These are phyloP conservation scores for Penicillium roqueforti DNA, from an alignment of 495 filamentous ascomycete genomes.

Conservation along the genomic window DNA sequence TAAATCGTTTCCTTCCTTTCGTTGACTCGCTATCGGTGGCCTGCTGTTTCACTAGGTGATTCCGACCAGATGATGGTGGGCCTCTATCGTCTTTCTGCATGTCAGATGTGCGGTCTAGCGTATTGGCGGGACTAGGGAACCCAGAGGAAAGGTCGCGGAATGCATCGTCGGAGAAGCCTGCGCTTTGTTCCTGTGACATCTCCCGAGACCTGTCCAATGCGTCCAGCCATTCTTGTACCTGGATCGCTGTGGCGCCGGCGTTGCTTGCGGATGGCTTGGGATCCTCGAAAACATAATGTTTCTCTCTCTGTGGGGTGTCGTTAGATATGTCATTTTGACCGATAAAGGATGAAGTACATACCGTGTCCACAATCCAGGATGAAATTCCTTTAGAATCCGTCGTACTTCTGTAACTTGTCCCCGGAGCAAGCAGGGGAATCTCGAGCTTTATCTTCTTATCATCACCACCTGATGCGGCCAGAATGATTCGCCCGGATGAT, in stretches of 20 bases:
- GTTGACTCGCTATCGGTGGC: slow-evolving; percentile 50
- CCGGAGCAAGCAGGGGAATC: slow-evolving; percentile 69
- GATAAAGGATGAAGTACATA: slow-evolving; percentile 46
- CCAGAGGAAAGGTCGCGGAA: slow-evolving; percentile 69
- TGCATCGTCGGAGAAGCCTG: slow-evolving; percentile 60
- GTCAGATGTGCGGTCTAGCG: slow-evolving; percentile 55
- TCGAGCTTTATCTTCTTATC: slow-evolving; percentile 95
- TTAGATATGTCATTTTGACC: slow-evolving; percentile 7
- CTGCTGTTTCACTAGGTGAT: slow-evolving; percentile 48
- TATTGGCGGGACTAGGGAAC: slow-evolving; percentile 72
- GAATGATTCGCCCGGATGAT: slow-evolving; percentile 78
- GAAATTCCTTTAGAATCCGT: slow-evolving; percentile 78
- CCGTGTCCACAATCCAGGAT: slow-evolving; percentile 91
- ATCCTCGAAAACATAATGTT: slow-evolving; percentile 92
- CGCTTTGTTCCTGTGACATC: slow-evolving; percentile 63
- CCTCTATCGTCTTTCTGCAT: slow-evolving; percentile 28
- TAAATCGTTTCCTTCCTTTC: slow-evolving; percentile 75
- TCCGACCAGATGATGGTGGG: slow-evolving; percentile 34
- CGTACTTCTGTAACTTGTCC: slow-evolving; percentile 71
- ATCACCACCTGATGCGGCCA: slow-evolving; percentile 89
- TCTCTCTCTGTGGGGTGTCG: slow-evolving; percentile 60
- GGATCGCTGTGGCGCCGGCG: slow-evolving; percentile 41
- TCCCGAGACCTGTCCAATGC: slow-evolving; percentile 77
- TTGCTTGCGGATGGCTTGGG: slow-evolving; percentile 59
- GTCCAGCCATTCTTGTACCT: slow-evolving; percentile 84